Conservation (phyloP, 495 filamentous ascomycete genomes). For the Talaromyces ruber region DNA sequence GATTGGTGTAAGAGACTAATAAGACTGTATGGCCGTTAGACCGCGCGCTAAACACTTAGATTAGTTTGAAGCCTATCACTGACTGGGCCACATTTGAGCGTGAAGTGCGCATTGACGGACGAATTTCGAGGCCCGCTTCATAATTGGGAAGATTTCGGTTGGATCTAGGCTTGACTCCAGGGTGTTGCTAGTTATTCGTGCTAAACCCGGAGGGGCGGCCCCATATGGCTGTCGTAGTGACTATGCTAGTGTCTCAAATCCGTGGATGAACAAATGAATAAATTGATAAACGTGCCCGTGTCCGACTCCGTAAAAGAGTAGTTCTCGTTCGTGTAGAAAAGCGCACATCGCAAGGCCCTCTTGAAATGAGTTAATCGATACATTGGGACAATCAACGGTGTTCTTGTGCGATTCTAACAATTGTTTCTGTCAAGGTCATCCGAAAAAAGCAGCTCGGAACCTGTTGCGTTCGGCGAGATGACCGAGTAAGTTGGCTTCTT, state of each 20-base stretch:
- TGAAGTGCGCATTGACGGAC: neutral
- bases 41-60: neutral
- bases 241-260: neutral
- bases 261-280: neutral
- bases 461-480: neutral
- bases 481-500: neutral
- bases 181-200: neutral
- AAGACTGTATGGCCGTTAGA: neutral
- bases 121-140: neutral
- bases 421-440: neutral
- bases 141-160: neutral
- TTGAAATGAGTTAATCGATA: neutral
- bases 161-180: neutral
- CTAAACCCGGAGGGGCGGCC: neutral
- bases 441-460: neutral
- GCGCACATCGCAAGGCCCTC: neutral
- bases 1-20: too few relatives aligned
- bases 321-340: neutral
- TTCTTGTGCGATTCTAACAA: neutral
- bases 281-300: neutral
- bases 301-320: neutral
- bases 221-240: neutral
- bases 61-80: neutral
- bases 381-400: neutral
- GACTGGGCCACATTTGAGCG: neutral